Evolutionary conservation across 495 filamentous ascomycete genomes (phyloP), one percentile per base, ranked within the genome.

Genomic region (Penicillium ucsense): DNA sequence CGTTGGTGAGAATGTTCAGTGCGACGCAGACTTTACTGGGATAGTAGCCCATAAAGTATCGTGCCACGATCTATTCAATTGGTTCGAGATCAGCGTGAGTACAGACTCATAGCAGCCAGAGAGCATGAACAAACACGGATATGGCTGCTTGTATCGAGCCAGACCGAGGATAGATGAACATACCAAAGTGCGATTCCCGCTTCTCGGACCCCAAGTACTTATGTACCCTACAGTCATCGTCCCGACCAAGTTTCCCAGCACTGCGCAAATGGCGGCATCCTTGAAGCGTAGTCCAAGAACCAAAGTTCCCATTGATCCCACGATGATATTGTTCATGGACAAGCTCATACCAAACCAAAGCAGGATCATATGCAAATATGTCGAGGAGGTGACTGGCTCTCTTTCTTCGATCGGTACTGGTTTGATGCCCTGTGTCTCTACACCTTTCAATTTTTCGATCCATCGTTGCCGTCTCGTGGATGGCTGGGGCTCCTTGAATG

Each of bases 41-140:
- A 65, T 81, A 88, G 65, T 84, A 89, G 5, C 86, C 86, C 82
- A 89, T 88, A 41, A 80, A 78, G 57, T 82, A 88, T 5, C 85
- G 76, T 4, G 79, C 67, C 36, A 86, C 75, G 38, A 89, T 79
- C 81, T 82, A 55, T 39, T 44, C 20, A 33, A 20, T 20, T 20
- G 20, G 31, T 6, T 8, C 2, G 20, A 20, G 20, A 47, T 61
- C 4, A 61, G 45, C 31, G 41, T 31, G 11, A 2, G 34, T 35
- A 7, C 34, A 7, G 7, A 7, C 20, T 20, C 1, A 20, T 20
- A 20, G 20, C 20, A 20, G 20, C 20, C 20, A 20, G 20, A 1
- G 20, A 20, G 20, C 20, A 20, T 20, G 20, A 20, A 20, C 20
- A 2, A 20, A 20, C 20, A 20, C 20, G 20, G 20, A 20, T 2